Base-by-base conservation (phyloP, 495 filamentous ascomycete species). In the Neurospora sp. region DNA sequence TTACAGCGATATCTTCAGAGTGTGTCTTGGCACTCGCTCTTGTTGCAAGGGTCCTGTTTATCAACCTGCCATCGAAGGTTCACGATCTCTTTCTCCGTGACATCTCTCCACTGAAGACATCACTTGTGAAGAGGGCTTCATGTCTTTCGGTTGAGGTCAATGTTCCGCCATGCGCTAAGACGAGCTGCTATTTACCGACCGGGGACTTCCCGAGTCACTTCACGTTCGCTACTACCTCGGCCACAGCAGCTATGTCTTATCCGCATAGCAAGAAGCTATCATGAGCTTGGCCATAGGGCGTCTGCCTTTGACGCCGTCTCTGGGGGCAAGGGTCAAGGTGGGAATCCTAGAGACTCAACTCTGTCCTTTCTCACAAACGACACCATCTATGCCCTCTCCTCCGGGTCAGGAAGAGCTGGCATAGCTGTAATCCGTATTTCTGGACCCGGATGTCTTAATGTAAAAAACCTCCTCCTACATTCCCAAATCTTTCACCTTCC, bases 321-420 rank as follows among this genome's bases (percentile, higher is more conserved):
- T n/a, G 34, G 39, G 9, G 2, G 0, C 15, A 21, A n/a, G 8
- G 38, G 43, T 17, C 40, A 40, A 10, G 28, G 28, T 10, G 24
- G 70, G 7, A n/a, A 54, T 19, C 34, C 4, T 21, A 10, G 24
- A 70, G 24, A 70, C 15, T 34, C 28, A 3, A 13, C 21, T 24
- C 28, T 72, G 43, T 13, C 71, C 43, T 34, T 34, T 13, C 19
- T 71, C 39, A 13, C n/a, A 45, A 76, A 85, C 76, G 86, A 86
- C 48, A 98, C 96, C 4, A 97, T 99, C 19, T 98, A 95, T 78
- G 96, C 96, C 0, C 85, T 98, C 4, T 97, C 96, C 0, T 97
- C 96, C 11, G 93, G 92, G 3, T 83, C 92, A 17, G 95, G 96
- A 8, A 89, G 88, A 81, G 93, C 94, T 39, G 96, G 94, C 38